Conservation (phyloP, 768 basidiomycete species). For the Termitomyces sp. region DNA sequence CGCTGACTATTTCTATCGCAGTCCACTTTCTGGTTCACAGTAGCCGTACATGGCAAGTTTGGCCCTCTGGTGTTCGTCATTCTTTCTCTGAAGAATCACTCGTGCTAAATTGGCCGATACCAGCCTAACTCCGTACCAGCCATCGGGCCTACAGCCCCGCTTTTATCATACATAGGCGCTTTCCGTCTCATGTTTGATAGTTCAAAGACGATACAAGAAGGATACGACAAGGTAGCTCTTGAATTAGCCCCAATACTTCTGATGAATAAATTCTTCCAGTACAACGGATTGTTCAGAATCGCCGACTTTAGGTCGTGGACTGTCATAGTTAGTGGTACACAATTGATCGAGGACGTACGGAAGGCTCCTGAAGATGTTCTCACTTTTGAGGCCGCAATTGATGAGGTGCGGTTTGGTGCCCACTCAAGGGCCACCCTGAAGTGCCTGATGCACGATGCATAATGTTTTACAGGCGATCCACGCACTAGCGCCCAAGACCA, state of each 20-base stretch:
- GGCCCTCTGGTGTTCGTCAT: background rate
- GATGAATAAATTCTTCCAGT: background rate
- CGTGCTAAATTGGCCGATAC: background rate
- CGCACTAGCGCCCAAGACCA: conserved; percentile 8
- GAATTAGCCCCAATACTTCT: background rate
- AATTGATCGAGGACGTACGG: conserved; percentile 24
- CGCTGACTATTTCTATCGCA: background rate
- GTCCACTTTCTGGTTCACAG: background rate
- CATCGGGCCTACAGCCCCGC: conserved; percentile 4
- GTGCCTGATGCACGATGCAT: background rate
- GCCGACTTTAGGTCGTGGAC: conserved; percentile 21
- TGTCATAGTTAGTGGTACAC: conserved; percentile 21
- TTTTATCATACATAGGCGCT: conserved; percentile 8
- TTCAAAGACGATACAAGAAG: conserved; percentile 6
- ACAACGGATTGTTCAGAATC: conserved; percentile 3
- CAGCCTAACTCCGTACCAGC: conserved; percentile 4
- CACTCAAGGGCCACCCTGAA: background rate
- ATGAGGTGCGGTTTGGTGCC: conserved; percentile 17
- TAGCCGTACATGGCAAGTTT: background rate
- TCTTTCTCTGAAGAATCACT: background rate
- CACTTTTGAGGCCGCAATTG: conserved; percentile 19
- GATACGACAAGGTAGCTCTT: conserved; percentile 9
- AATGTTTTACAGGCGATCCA: conserved; percentile 6
- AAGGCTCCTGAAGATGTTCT: conserved; percentile 26
- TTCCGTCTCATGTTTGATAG: conserved; percentile 7